Base-by-base conservation (phyloP, 805 yeast genomes). In the Kodamaea lidongshanica region DNA sequence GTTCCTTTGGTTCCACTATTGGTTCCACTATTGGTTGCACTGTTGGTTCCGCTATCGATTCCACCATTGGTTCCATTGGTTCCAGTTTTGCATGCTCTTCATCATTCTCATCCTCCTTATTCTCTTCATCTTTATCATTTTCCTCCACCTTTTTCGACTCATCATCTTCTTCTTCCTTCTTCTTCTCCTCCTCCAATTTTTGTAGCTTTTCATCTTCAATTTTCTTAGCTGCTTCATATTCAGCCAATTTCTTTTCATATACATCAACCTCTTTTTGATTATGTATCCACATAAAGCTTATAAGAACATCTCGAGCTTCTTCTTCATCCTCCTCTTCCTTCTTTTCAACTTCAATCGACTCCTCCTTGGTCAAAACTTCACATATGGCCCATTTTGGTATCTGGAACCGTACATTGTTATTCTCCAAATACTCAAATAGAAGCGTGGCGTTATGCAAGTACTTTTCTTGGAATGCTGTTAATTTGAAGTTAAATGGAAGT, bases 401-500 rank as follows among this genome's bases (percentile, higher is more conserved):
- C 35, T 70, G 58, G 45, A 71, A 89, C 35, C 97, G 68, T 6
- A 78, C 78, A 26, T 78, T 69, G 0, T 92, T 73, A 49, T 77
- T 79, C 44, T 92, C 97, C 16, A 70, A 70, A 57, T 77, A 89
- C 53, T 92, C 98, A 52, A 89, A 78, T 5, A 87, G 78, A 22
- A 92, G 51, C 31, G 84, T 80, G 1, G 94, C 86, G 43, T 74
- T 73, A 20, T 70, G 52, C 13, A 73, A 58, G 44, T 81, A 82
- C 49, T 76, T 70, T 42, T 79, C 88, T 46, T 83, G 94, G 45
- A 82, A 81, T 0, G 87, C 78, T 0, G 92, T 81, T 29, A 83
- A 55, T 42, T 73, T 76, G 37, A 67, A 74, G 26, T 79, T 84
- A 36, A 66, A 52, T 3, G 56, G 50, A 15, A 48, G 25, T 33